A percentile compares a stretch with the other conserved stretches of the same genome.
Conservation (phyloP, 2,329 filamentous ascomycete genomes). For the Botrytis galanthina region DNA sequence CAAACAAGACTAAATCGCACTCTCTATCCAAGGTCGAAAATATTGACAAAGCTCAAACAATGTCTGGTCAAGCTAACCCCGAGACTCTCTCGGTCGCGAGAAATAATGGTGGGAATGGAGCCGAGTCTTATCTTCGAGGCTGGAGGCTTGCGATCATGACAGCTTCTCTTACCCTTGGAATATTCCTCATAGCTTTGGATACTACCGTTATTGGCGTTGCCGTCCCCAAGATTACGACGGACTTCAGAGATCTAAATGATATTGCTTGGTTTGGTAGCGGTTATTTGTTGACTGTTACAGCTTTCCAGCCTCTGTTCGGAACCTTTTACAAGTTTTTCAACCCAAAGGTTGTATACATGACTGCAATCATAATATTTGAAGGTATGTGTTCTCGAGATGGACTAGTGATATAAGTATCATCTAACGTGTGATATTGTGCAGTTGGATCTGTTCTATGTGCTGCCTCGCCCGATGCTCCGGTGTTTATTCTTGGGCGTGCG, state of each 20-base stretch:
- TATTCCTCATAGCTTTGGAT: background rate
- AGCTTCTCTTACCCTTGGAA: background rate
- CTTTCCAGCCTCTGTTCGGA: constrained; percentile 18
- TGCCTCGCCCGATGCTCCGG: constrained; percentile 43
- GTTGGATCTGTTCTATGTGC: constrained; percentile 48
- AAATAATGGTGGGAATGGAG: too few species aligned
- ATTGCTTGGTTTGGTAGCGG: constrained; percentile 43
- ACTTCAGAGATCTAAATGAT: constrained; percentile 49
- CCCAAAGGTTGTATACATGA: constrained; percentile 30
- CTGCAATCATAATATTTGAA: constrained; percentile 23
- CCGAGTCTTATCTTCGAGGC: background rate
- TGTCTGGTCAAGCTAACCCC: too few species aligned
- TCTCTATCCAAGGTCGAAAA: too few species aligned
- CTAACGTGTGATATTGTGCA: background rate
- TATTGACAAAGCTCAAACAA: too few species aligned
- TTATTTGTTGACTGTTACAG: constrained; percentile 43
- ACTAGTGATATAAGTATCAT: background rate
- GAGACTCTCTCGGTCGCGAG: too few species aligned
- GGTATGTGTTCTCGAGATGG: background rate
- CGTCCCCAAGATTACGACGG: constrained; percentile 52
- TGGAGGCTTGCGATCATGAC: background rate
- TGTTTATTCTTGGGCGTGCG: constrained; percentile 47
- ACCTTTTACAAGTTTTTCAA: constrained; percentile 30
- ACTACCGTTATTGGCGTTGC: constrained; percentile 34
- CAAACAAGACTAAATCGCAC: too few species aligned